Conservation (phyloP, 257 asterid genomes). For the Solanum pimpinellifolium region DNA sequence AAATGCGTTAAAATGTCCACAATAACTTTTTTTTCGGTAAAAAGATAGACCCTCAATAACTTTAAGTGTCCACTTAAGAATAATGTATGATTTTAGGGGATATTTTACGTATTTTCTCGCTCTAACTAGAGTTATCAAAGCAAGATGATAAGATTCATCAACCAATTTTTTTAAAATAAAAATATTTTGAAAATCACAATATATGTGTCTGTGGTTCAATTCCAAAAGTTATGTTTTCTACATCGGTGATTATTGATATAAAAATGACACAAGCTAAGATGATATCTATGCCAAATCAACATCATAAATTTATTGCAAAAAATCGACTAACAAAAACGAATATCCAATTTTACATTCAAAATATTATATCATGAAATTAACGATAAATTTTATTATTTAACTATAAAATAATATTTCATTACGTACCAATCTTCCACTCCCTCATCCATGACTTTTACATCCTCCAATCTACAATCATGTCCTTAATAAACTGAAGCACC, state of each 20-base stretch:
- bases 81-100: neutral
- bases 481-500: neutral
- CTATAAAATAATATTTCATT: neutral
- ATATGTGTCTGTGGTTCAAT: neutral
- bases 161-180: neutral
- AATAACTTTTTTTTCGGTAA: too few species aligned
- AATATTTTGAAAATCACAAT: neutral
- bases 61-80: neutral
- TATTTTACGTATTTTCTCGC: too few species aligned
- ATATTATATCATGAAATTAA: neutral
- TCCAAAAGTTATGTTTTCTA: neutral
- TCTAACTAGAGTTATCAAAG: neutral
- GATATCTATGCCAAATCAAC: neutral
- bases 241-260: neutral
- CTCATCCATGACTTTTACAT: neutral
- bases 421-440: neutral
- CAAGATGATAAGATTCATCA: neutral
- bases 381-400: neutral
- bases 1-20: too few species aligned
- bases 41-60: neutral
- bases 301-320: neutral
- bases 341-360: neutral
- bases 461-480: neutral
- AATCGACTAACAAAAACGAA: neutral
- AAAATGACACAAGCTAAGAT: neutral